Evolutionary conservation across 192 early-diverging fungal genomes (phyloP).

Genomic region (Jimgerdemannia lactiflua): DNA sequence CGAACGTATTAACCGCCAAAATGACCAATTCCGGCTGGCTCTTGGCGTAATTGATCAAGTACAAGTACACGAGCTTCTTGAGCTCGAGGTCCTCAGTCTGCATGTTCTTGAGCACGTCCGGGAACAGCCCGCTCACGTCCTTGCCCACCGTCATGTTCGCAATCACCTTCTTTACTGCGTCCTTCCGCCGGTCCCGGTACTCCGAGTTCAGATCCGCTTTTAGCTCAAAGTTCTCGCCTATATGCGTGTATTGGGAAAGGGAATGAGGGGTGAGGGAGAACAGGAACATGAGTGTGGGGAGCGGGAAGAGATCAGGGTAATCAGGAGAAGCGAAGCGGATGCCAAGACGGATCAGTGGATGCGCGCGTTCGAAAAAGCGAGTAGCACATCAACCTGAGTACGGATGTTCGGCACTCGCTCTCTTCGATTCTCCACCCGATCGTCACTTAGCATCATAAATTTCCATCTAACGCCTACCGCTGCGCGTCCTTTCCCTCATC

Average conservation of each 20-base stretch:
- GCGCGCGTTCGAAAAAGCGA: too few relatives aligned
- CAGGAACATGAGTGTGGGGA: neutral
- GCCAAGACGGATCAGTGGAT: too few relatives aligned
- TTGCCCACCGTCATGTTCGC: constrained; percentile 99
- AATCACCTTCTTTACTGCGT: constrained; percentile 98
- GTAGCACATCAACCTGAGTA: too few relatives aligned
- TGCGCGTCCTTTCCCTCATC: neutral
- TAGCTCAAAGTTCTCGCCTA: constrained; percentile 98
- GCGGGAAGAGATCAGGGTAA: neutral
- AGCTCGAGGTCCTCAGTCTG: constrained; percentile 97
- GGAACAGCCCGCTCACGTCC: constrained; percentile 93
- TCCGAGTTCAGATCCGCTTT: constrained; percentile 96
- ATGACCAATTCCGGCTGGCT: constrained; percentile 96
- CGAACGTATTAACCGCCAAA: constrained; percentile 96
- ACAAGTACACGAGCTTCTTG: constrained; percentile 98
- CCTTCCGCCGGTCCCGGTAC: constrained; percentile 93
- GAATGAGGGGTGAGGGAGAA: neutral
- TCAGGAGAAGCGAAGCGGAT: too few relatives aligned
- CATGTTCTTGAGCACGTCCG: constrained; percentile 99
- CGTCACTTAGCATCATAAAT: too few relatives aligned
- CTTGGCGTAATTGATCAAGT: constrained; percentile 98
- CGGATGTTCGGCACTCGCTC: too few relatives aligned
- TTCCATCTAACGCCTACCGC: too few relatives aligned
- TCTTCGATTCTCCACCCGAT: too few relatives aligned
- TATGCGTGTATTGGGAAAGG: neutral